Percentiles rank a stretch among this genome's conserved stretches.
Evolutionary conservation across 2,329 filamentous ascomycete species (phyloP).

Genomic region (Penicillium hordei): DNA sequence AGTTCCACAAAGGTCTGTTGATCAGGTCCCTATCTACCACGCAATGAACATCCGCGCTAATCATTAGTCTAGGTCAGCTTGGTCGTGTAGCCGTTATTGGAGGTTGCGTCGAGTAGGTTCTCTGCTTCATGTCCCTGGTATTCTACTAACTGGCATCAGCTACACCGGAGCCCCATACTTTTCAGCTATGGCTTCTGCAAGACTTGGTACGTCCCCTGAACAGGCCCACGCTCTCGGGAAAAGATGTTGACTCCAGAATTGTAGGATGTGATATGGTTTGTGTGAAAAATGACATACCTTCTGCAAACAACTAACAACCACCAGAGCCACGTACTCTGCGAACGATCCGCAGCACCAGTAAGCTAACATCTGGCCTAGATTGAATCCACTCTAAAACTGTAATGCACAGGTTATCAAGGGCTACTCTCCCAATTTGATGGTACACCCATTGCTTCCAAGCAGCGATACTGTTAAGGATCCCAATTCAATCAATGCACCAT

Average conservation of each 20-base stretch:
- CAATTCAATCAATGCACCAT: conserved; percentile 52
- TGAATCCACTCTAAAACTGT: not conserved
- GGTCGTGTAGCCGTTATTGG: conserved; percentile 92
- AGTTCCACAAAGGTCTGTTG: conserved; percentile 84
- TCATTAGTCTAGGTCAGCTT: conserved; percentile 67
- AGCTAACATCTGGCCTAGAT: conserved; percentile 5
- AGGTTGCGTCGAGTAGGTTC: conserved; percentile 72
- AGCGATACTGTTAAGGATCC: conserved; percentile 53
- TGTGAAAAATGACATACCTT: not conserved
- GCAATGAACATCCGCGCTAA: not conserved
- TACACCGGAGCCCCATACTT: conserved; percentile 98
- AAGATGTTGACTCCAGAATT: not conserved
- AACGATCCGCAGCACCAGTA: conserved; percentile 71
- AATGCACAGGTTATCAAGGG: conserved; percentile 78
- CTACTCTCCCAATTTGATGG: conserved; percentile 98
- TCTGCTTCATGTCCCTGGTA: not conserved
- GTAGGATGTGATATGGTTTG: conserved; percentile 74
- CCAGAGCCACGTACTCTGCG: conserved; percentile 85
- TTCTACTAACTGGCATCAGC: conserved; percentile 33
- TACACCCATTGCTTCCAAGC: conserved; percentile 92
- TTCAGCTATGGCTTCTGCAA: conserved; percentile 92
- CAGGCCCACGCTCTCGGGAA: not conserved
- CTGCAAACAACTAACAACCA: conserved; percentile 16
- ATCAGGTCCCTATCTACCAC: not conserved
- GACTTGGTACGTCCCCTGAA: conserved; percentile 59